Percentiles rank a stretch among this genome's conserved stretches.
Conservation (phyloP, 345 rosid species). For the Arabis hirsuta region DNA sequence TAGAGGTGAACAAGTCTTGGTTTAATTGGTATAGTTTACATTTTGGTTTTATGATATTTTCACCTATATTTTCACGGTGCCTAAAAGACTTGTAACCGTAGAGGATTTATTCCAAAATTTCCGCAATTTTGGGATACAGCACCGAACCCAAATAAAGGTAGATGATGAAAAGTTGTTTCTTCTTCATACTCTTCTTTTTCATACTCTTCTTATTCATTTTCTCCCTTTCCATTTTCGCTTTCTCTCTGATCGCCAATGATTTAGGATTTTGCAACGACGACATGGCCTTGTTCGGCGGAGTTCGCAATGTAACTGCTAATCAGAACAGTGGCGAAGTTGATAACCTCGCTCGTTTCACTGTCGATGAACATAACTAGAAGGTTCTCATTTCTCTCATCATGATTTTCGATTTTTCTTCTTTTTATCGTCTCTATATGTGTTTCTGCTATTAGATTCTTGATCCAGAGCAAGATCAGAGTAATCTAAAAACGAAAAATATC, state of each 20-base stretch:
- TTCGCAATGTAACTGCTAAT: conserved; percentile 54
- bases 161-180: conserved; percentile 36
- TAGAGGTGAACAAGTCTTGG: too few species aligned
- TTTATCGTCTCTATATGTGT: not conserved
- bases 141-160: conserved; percentile 39
- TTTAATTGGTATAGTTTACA: too few species aligned
- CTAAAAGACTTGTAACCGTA: not conserved
- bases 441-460: not conserved
- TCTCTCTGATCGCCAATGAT: conserved; percentile 41
- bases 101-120: conserved; percentile 3
- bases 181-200: too few species aligned
- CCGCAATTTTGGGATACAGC: not conserved
- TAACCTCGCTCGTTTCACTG: conserved; percentile 82
- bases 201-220: too few species aligned
- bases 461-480: conserved; percentile 7
- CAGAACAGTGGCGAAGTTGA: conserved; percentile 72
- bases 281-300: conserved; percentile 76
- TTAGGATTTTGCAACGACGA: conserved; percentile 48
- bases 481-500: conserved; percentile 30
- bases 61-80: too few species aligned
- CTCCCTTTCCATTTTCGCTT: conserved; percentile 22
- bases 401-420: not conserved
- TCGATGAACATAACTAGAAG: conserved; percentile 93
- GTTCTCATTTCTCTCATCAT: conserved; percentile 33
- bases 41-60: too few species aligned